Percentiles rank a stretch among this genome's conserved stretches.
Evolutionary conservation across 2,329 filamentous ascomycete species (phyloP).

Genomic region (Aspergillus sp.): DNA sequence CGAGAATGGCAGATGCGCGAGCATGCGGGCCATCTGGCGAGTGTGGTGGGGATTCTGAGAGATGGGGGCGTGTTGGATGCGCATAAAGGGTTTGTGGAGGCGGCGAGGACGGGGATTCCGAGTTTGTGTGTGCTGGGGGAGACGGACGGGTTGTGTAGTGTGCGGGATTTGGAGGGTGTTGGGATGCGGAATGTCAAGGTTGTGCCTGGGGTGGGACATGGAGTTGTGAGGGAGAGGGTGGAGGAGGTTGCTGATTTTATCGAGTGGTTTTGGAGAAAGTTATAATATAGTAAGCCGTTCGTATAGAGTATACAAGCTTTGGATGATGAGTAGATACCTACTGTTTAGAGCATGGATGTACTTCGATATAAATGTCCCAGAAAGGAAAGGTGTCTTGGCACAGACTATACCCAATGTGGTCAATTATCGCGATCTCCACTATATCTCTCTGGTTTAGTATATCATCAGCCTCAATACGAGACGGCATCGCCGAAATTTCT

Average conservation of each 20-base stretch:
- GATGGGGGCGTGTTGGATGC: slow-evolving; percentile 45
- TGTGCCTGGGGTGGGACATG: slow-evolving; percentile 39
- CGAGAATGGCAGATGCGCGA: slow-evolving; percentile 48
- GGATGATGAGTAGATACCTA: no score
- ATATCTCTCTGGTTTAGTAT: background rate
- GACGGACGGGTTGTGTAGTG: slow-evolving; percentile 33
- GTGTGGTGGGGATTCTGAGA: slow-evolving; percentile 47
- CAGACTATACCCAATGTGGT: slow-evolving; percentile 23
- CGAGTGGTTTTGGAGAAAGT: slow-evolving; percentile 23
- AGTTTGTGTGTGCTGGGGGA: slow-evolving; percentile 36
- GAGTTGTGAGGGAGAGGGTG: slow-evolving; percentile 37
- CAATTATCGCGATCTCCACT: slow-evolving; percentile 23
- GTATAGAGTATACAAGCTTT: no score
- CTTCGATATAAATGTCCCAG: no score
- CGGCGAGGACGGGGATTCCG: slow-evolving; percentile 22
- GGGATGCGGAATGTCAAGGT: slow-evolving; percentile 38
- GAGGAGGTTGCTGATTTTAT: slow-evolving; percentile 36
- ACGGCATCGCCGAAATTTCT: background rate
- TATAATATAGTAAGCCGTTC: slow-evolving; percentile 16
- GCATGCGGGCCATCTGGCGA: slow-evolving; percentile 47
- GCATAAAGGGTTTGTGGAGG: slow-evolving; percentile 30
- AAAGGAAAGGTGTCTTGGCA: no score
- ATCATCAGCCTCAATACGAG: background rate
- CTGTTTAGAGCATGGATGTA: no score
- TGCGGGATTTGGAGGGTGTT: slow-evolving; percentile 28